Base-by-base conservation (phyloP, 495 filamentous ascomycete species). In the Lasiosphaeris hirsuta region DNA sequence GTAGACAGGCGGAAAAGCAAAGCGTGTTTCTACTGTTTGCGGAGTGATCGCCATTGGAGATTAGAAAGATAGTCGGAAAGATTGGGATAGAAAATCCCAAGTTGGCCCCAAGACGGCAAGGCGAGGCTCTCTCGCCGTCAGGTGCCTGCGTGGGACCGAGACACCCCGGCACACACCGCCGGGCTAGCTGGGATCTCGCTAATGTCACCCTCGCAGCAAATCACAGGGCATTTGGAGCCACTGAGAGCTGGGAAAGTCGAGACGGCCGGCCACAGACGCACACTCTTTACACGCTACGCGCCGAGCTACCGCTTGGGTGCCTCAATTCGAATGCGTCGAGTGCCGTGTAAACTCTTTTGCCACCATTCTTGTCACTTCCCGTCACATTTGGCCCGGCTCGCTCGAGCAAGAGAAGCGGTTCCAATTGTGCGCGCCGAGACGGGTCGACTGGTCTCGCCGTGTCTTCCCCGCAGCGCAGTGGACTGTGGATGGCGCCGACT, bases 261-360 rank as follows among this genome's bases (percentile, higher is more conserved):
- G 23, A 30, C 5, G 23, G 23, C 23, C 23, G 23, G 23, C 30
- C 52, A 7, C 54, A 41, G 58, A 62, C 58, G 59, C 64, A 64
- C 57, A 45, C 62, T 63, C 64, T 67, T 64, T 67, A 67, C 61
- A 63, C 64, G 64, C 41, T 58, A 62, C 60, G 60, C 60, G 60
- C 60, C 60, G 54, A 45, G 38, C 44, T 58, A 51, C 55, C 49
- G 60, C 60, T 38, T 23, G n/a, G 23, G 9, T 34, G 30, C 23
- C 35, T 18, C 40, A 41, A 39, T 47, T 35, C 34, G 14, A 1
- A 41, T 7, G 19, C 33, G 18, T 42, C 17, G 6, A 34, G 10
- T 33, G 15, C 10, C 23, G 15, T 17, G 9, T 35, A 34, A 50
- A 23, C 37, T 57, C n/a, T 57, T 33, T 35, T 45, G 46, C 15